These are phyloP conservation scores for Globisporangium viniferum DNA, from an alignment of 352 stramenopile genomes.

Conservation along the genomic window DNA sequence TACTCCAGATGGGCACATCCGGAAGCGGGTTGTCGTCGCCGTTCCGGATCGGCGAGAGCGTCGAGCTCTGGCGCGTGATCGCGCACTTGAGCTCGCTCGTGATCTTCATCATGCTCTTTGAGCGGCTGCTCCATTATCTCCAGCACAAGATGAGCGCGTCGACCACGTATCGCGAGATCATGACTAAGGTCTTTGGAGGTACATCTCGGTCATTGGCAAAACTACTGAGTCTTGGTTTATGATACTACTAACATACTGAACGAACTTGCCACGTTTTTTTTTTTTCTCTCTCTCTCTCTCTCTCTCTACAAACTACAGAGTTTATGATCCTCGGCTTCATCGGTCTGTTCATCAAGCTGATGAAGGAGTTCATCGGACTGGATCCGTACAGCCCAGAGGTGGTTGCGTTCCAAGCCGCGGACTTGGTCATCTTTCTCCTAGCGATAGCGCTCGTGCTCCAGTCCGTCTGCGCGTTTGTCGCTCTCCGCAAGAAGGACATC, in stretches of 20 bases:
- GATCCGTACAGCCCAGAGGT: slow-evolving; percentile 29
- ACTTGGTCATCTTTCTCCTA: slow-evolving; percentile 54
- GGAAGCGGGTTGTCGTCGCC: slow-evolving; percentile 21
- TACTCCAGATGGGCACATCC: background rate
- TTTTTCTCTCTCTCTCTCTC: background rate
- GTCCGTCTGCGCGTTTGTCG: slow-evolving; percentile 40
- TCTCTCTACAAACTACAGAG: slow-evolving; percentile 15
- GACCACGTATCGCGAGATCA: slow-evolving; percentile 63
- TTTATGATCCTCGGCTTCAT: slow-evolving; percentile 60
- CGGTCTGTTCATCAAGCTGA: slow-evolving; percentile 45
- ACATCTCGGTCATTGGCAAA: background rate
- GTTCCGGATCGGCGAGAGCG: slow-evolving; percentile 48
- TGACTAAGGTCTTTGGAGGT: slow-evolving; percentile 47
- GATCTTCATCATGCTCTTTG: slow-evolving; percentile 39
- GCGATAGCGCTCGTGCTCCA: slow-evolving; percentile 52
- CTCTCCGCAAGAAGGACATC: slow-evolving; percentile 34
- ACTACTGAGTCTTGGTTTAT: background rate
- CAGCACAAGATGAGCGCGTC: slow-evolving; percentile 41
- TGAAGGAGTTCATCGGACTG: slow-evolving; percentile 33
- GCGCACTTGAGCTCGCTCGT: slow-evolving; percentile 44
- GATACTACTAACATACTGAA: background rate
- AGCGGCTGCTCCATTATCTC: slow-evolving; percentile 36
- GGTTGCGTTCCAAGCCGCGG: slow-evolving; percentile 51
- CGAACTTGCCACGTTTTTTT: background rate
- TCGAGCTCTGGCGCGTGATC: slow-evolving; percentile 53